phyloP scores from a whole-genome alignment of 352 stramenopile species.

The Pythium aristosporum region DNA sequence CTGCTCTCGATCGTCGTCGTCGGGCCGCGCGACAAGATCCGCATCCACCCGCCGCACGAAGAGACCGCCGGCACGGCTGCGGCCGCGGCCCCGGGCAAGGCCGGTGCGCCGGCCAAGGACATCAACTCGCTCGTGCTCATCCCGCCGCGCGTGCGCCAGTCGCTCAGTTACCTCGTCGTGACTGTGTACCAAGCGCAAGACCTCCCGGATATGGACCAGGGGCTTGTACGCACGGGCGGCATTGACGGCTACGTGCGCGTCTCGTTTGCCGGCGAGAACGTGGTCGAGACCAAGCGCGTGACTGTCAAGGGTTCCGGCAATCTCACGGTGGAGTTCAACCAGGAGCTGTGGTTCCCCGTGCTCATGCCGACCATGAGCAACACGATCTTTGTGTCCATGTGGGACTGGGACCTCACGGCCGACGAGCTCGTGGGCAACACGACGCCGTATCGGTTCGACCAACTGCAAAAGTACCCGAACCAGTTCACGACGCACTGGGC shows the following conservation, averaged over 20 bases:
- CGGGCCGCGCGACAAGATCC: slow-evolving; percentile 80
- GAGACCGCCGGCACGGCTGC: slow-evolving; percentile 39
- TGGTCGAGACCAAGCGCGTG: slow-evolving; percentile 68
- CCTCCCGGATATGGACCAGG: slow-evolving; percentile 84
- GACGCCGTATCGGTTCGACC: slow-evolving; percentile 67
- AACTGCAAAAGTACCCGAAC: slow-evolving; percentile 58
- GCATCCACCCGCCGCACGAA: slow-evolving; percentile 50
- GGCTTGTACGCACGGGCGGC: slow-evolving; percentile 53
- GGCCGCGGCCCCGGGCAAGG: neutral
- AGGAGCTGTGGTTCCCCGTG: slow-evolving; percentile 89
- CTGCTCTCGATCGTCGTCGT: slow-evolving; percentile 85
- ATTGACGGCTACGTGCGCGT: slow-evolving; percentile 84
- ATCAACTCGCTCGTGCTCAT: slow-evolving; percentile 83
- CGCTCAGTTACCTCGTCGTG: slow-evolving; percentile 75
- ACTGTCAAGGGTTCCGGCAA: slow-evolving; percentile 61
- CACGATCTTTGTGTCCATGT: slow-evolving; percentile 82
- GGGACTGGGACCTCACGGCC: slow-evolving; percentile 70
- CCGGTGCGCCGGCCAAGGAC: slow-evolving; percentile 36
- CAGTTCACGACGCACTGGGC: slow-evolving; percentile 65
- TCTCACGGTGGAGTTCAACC: slow-evolving; percentile 50
- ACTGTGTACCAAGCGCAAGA: slow-evolving; percentile 78
- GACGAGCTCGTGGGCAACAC: slow-evolving; percentile 77
- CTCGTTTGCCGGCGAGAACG: slow-evolving; percentile 70
- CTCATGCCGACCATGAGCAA: slow-evolving; percentile 81
- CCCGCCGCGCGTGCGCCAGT: slow-evolving; percentile 69